A percentile compares a stretch with the other conserved stretches of the same genome.
phyloP scores from a whole-genome alignment of 768 basidiomycete genomes.

The Daedaleopsis nitida region DNA sequence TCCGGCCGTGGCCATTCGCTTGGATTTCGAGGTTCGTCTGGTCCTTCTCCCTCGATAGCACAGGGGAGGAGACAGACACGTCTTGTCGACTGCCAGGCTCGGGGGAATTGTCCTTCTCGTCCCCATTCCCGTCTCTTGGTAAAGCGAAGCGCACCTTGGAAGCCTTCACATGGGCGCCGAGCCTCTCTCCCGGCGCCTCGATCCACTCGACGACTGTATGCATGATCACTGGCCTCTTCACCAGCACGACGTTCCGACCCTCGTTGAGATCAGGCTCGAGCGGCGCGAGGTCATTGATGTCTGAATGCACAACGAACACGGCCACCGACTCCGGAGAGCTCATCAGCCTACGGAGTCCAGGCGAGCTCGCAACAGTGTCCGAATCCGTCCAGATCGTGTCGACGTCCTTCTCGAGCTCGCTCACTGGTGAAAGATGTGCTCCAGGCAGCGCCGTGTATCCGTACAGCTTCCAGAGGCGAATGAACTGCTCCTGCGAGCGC shows the following conservation, averaged over 20 bases:
- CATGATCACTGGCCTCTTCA: constrained; percentile 31
- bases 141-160: constrained; percentile 26
- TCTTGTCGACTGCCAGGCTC: neutral
- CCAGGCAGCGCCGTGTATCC: constrained; percentile 16
- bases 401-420: constrained; percentile 18
- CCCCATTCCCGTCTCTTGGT: constrained; percentile 1
- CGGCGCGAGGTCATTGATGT: constrained; percentile 22
- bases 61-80: neutral
- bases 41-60: constrained; percentile 14
- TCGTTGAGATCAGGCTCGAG: constrained; percentile 25
- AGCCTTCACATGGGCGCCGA: constrained; percentile 20
- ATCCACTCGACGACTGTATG: constrained; percentile 24
- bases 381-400: constrained; percentile 30
- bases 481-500: constrained; percentile 24
- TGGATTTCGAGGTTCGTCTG: neutral
- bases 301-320: constrained; percentile 25
- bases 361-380: constrained; percentile 20
- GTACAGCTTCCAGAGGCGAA: constrained; percentile 22
- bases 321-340: constrained; percentile 1
- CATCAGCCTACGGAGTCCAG: constrained; percentile 21
- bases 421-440: neutral
- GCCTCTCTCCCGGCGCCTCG: constrained; percentile 21
- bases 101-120: neutral
- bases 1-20: neutral
- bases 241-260: constrained; percentile 26